Evolutionary conservation across 495 filamentous ascomycete species (phyloP).

Genomic region (Daldinia vernicosa): DNA sequence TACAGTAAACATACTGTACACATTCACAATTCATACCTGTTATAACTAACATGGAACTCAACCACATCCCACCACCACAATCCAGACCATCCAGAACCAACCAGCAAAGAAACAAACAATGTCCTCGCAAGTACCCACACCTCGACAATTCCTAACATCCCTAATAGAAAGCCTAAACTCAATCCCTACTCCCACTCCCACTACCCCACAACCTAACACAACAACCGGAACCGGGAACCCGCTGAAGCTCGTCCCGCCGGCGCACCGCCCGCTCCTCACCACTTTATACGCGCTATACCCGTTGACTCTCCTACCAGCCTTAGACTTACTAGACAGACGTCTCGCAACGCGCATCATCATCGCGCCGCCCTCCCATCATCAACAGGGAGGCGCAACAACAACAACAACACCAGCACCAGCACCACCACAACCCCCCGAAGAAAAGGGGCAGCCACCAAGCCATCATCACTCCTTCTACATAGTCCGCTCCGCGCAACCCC

Average conservation of each 20-base stretch:
- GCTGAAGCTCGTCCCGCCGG: conserved; percentile 49
- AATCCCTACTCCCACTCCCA: conserved; percentile 38
- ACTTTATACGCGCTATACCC: conserved; percentile 74
- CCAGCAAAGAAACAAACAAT: conserved; percentile 11
- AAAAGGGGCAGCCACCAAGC: not conserved
- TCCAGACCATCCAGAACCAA: not conserved
- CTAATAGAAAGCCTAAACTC: conserved; percentile 55
- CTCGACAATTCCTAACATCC: conserved; percentile 55
- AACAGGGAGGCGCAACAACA: not conserved
- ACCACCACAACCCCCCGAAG: too few relatives aligned
- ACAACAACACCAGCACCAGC: not conserved
- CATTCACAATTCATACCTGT: too few relatives aligned
- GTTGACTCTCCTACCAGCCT: conserved; percentile 69
- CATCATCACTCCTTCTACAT: conserved; percentile 47
- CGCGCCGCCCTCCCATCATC: not conserved
- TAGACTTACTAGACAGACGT: conserved; percentile 81
- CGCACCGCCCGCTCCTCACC: conserved; percentile 58
- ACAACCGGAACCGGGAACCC: conserved; percentile 44
- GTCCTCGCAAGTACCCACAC: conserved; percentile 45
- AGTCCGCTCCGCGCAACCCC: conserved; percentile 49
- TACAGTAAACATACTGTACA: conserved; percentile 22
- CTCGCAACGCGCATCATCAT: conserved; percentile 61
- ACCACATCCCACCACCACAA: not conserved
- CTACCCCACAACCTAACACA: not conserved
- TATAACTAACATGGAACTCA: not conserved